These are phyloP conservation scores for Nitzschia palea DNA, from an alignment of 108 stramenopile genomes.

Conservation along the genomic window DNA sequence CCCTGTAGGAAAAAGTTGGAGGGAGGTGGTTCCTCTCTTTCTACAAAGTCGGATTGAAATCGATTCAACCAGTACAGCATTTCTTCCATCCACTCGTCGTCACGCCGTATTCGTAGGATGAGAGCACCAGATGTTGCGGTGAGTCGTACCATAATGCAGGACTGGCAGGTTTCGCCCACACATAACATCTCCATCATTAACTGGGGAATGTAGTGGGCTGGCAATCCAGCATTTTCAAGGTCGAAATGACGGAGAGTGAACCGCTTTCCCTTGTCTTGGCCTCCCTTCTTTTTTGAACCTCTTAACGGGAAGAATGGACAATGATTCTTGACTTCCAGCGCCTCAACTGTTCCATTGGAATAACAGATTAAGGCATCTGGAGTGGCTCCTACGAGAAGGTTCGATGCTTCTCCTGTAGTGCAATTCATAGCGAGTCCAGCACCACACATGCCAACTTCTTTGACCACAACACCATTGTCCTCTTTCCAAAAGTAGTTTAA, in stretches of 20 bases:
- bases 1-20: conserved; percentile 56
- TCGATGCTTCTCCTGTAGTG: conserved; percentile 8
- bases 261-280: conserved; percentile 22
- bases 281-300: conserved; percentile 7
- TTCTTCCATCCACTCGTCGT: conserved; percentile 82
- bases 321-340: conserved; percentile 89
- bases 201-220: conserved; percentile 75
- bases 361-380: conserved; percentile 79
- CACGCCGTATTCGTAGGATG: conserved; percentile 67
- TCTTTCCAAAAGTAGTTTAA: conserved; percentile 73
- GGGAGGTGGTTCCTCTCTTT: conserved; percentile 49
- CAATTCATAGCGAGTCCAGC: conserved; percentile 52
- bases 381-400: conserved; percentile 69
- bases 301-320: conserved; percentile 67
- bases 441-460: conserved; percentile 88
- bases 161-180: conserved; percentile 61
- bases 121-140: conserved; percentile 79
- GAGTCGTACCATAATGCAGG: conserved; percentile 83
- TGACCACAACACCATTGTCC: conserved; percentile 40
- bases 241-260: conserved; percentile 34
- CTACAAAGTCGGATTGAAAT: conserved; percentile 61
- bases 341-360: conserved; percentile 71
- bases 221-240: conserved; percentile 26
- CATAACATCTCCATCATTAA: conserved; percentile 89
- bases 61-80: conserved; percentile 76